Base-by-base conservation (phyloP, 2,329 filamentous ascomycete species). In the Colletotrichum ledebouriae region DNA sequence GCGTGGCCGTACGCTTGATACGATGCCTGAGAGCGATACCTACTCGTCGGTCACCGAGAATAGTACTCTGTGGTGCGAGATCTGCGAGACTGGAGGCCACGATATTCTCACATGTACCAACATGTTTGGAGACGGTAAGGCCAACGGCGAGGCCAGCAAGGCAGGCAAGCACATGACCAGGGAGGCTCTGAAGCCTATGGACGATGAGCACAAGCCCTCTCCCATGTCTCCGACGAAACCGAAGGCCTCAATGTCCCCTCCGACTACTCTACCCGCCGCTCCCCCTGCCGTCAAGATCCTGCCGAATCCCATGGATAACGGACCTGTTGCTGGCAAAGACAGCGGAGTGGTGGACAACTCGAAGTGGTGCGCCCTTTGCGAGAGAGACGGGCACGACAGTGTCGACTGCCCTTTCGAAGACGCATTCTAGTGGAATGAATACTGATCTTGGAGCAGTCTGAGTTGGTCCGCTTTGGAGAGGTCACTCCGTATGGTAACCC, bases 351-450 rank as follows among this genome's bases (percentile, higher is more conserved):
- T 95, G 72, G 94, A 98, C 75, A 88, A 90, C 62, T 88, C 91
- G 70, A 98, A 97, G 81, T 99, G 96, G 96, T 99, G 96, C 80
- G 96, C 96, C 15, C 85, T 98, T 50, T 99, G 96, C 78, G 96
- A 99, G 83, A 89, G 93, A 70, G 96, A 99, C 75, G 96, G 96
- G 13, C 96, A 99, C 78, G 93, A 98, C 79, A 98, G 95, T 76
- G 94, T 97, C 70, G 94, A 97, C 79, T 97, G 94, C 80, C 94
- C 94, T 12, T 92, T 97, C 79, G 94, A 97, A 81, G 94, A 97
- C 78, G 89, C 89, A 34, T 92, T 90, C 72, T 90, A 82, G 78
- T 63, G 41, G 41, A 44, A 44, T 59, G 47, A 49, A 29, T 46
- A 50, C 44, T 59, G 22, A 52, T 52, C 50, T 66, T n/a, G 49